These are phyloP conservation scores for Cucumis melo DNA, from an alignment of 306 rosid species.

Conservation along the genomic window DNA sequence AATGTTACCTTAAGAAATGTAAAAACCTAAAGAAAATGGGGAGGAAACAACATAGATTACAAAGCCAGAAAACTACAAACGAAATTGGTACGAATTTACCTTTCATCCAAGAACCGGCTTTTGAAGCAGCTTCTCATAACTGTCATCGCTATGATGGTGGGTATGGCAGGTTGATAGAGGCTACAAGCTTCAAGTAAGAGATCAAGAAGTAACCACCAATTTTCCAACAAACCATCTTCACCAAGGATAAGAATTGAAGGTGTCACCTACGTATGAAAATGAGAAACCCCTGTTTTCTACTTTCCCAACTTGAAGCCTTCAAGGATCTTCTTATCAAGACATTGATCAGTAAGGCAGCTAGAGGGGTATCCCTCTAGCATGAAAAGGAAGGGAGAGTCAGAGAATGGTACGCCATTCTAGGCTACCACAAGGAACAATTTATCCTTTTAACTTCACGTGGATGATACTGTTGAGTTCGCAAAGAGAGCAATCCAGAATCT, in stretches of 20 bases:
- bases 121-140: not conserved
- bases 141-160: not conserved
- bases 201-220: not conserved
- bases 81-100: not conserved
- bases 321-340: not conserved
- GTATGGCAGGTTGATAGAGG: not conserved
- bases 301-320: not conserved
- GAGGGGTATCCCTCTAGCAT: not conserved
- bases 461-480: not conserved
- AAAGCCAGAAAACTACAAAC: too few species aligned
- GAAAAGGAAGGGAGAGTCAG: not conserved
- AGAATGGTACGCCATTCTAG: not conserved
- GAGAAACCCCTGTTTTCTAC: not conserved
- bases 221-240: not conserved
- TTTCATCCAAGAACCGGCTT: not conserved
- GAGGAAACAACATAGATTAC: too few species aligned
- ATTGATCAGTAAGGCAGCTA: not conserved
- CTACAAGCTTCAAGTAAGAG: not conserved
- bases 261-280: not conserved
- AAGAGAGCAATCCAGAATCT: not conserved
- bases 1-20: too few species aligned
- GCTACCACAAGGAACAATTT: not conserved
- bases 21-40: too few species aligned
- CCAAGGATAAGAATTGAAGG: not conserved
- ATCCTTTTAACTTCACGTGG: not conserved